Evolutionary conservation across 169 alveolate genomes (phyloP).

Genomic region (Theileria sp.): DNA sequence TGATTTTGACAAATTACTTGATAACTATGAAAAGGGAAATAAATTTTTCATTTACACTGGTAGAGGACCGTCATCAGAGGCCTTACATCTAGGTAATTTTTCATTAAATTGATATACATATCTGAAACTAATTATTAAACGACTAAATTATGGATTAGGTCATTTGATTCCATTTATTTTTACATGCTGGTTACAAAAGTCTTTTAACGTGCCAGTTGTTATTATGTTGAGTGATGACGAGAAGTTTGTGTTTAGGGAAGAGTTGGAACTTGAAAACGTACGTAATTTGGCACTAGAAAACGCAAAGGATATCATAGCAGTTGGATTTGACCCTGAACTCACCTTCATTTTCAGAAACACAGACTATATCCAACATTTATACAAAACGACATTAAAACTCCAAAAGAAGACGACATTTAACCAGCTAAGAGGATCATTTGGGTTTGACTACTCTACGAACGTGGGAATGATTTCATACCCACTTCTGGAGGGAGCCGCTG

Average conservation of each 20-base stretch:
- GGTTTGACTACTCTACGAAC: slow-evolving; percentile 89
- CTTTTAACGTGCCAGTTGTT: slow-evolving; percentile 97
- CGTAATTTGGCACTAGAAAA: slow-evolving; percentile 89
- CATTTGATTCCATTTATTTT: slow-evolving; percentile 98
- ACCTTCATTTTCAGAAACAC: slow-evolving; percentile 94
- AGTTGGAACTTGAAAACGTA: slow-evolving; percentile 85
- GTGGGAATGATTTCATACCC: slow-evolving; percentile 96
- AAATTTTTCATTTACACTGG: slow-evolving; percentile 97
- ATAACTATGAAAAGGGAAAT: slow-evolving; percentile 88
- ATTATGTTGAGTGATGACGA: slow-evolving; percentile 99
- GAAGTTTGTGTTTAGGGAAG: slow-evolving; percentile 94
- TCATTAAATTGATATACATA: not conserved
- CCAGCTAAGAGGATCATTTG: slow-evolving; percentile 89
- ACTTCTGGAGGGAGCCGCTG: slow-evolving; percentile 95
- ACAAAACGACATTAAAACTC: slow-evolving; percentile 90
- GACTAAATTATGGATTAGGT: slow-evolving; percentile 71
- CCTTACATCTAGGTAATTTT: slow-evolving; percentile 84
- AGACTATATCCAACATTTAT: slow-evolving; percentile 83
- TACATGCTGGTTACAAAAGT: slow-evolving; percentile 93
- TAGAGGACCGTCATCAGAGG: slow-evolving; percentile 98
- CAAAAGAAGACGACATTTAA: slow-evolving; percentile 93
- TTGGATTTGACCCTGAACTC: slow-evolving; percentile 96
- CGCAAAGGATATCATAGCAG: slow-evolving; percentile 98
- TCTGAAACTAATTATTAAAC: not conserved
- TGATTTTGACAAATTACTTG: slow-evolving; percentile 91